These are phyloP conservation scores for Aspergillus carlsbadensis DNA, from an alignment of 495 filamentous ascomycete genomes.

Conservation along the genomic window DNA sequence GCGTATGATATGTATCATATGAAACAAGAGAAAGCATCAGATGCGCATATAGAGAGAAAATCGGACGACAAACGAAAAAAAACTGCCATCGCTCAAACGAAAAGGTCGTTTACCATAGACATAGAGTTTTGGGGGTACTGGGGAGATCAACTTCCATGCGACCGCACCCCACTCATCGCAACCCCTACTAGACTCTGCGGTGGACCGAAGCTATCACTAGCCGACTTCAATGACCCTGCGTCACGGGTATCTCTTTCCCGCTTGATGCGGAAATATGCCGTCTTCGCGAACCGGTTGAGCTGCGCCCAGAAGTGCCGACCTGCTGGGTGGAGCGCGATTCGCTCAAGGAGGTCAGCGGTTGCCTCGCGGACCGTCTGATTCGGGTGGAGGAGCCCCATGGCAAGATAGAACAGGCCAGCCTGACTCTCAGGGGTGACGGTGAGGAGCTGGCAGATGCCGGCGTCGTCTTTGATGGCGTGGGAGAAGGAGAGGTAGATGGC, in stretches of 20 bases:
- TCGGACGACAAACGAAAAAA: background rate
- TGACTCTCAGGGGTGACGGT: constrained; percentile 82
- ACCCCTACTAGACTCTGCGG: constrained; percentile 41
- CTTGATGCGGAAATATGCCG: constrained; percentile 69
- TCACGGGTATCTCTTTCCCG: constrained; percentile 55
- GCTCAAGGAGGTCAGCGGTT: constrained; percentile 76
- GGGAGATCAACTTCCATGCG: background rate
- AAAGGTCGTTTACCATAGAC: background rate
- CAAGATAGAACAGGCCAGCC: constrained; percentile 87
- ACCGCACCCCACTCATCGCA: constrained; percentile 31
- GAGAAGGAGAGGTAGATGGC: constrained; percentile 81
- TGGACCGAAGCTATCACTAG: constrained; percentile 24
- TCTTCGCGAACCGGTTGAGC: constrained; percentile 83
- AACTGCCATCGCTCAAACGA: background rate
- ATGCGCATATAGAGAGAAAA: background rate
- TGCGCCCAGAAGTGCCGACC: constrained; percentile 90
- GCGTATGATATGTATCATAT: constrained; percentile 8
- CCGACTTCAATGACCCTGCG: constrained; percentile 3
- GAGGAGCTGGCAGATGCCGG: constrained; percentile 86
- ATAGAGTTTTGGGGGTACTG: background rate
- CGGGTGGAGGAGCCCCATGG: constrained; percentile 92
- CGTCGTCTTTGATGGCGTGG: constrained; percentile 74
- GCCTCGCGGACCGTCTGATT: constrained; percentile 72
- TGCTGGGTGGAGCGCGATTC: constrained; percentile 82
- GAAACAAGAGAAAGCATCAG: background rate